These are phyloP conservation scores for Nemania sp. DNA, from an alignment of 2,329 filamentous ascomycete genomes.

Conservation along the genomic window DNA sequence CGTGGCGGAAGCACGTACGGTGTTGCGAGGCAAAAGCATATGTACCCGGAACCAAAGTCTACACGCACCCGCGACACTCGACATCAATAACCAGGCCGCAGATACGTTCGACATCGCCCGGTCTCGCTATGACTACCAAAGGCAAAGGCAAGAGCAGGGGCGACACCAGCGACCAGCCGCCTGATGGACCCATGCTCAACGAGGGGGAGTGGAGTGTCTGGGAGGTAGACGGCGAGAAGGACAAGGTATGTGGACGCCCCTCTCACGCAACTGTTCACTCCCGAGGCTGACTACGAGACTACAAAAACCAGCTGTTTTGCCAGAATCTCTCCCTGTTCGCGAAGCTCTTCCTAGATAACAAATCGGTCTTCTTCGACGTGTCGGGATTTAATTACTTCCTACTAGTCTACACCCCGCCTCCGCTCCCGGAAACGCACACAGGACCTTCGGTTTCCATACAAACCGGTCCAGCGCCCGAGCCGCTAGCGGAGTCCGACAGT, in stretches of 20 bases:
- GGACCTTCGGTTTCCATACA: background rate
- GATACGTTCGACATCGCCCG: slow-evolving; percentile 1
- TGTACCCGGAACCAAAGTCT: slow-evolving; percentile 74
- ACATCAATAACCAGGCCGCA: slow-evolving; percentile 46
- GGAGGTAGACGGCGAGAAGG: slow-evolving; percentile 87
- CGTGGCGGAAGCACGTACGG: slow-evolving; percentile 62
- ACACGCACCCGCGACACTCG: slow-evolving; percentile 61
- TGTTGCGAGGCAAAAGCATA: slow-evolving; percentile 57
- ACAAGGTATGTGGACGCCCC: slow-evolving; percentile 60
- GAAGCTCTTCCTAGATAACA: slow-evolving; percentile 97
- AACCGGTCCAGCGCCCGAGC: background rate
- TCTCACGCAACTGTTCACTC: background rate
- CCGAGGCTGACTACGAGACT: slow-evolving; percentile 10
- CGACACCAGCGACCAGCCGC: slow-evolving; percentile 41
- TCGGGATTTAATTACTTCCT: slow-evolving; percentile 93
- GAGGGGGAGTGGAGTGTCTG: slow-evolving; percentile 83
- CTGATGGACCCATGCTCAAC: slow-evolving; percentile 52
- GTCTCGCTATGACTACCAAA: slow-evolving; percentile 44
- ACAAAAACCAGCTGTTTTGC: slow-evolving; percentile 73
- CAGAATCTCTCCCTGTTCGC: slow-evolving; percentile 96
- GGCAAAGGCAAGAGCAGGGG: slow-evolving; percentile 43
- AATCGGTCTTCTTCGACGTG: slow-evolving; percentile 97
- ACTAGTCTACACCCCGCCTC: slow-evolving; percentile 71
- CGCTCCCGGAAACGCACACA: slow-evolving; percentile 15
- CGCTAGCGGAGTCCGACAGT: background rate